These are phyloP conservation scores for Diaporthe caulivora DNA, from an alignment of 2,329 filamentous ascomycete genomes.

Conservation along the genomic window DNA sequence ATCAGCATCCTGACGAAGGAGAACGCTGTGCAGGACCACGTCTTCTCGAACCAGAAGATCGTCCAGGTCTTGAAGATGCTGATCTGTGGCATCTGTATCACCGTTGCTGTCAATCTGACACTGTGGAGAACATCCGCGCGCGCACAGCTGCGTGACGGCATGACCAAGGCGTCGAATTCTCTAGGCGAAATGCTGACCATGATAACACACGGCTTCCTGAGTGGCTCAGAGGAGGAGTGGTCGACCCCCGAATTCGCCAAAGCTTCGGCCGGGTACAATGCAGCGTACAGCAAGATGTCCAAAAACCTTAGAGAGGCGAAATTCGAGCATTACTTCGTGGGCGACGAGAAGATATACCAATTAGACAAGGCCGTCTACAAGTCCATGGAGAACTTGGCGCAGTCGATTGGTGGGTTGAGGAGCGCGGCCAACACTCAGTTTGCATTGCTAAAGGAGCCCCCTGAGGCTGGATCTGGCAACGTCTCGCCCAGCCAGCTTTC, in stretches of 20 bases:
- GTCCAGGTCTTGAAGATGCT: conserved; percentile 87
- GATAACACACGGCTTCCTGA: conserved; percentile 86
- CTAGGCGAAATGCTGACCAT: conserved; percentile 85
- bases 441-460: conserved; percentile 78
- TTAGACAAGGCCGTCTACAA: conserved; percentile 85
- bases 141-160: conserved; percentile 77
- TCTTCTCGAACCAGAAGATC: conserved; percentile 85
- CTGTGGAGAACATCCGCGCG: conserved; percentile 85
- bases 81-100: conserved; percentile 79
- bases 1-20: conserved; percentile 94
- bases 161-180: conserved; percentile 79
- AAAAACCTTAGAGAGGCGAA: conserved; percentile 88
- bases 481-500: conserved; percentile 50
- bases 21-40: conserved; percentile 84
- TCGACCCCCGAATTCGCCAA: conserved; percentile 73
- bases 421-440: conserved; percentile 94
- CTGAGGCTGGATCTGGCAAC: conserved; percentile 47
- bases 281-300: conserved; percentile 77
- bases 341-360: conserved; percentile 82
- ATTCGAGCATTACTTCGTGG: conserved; percentile 86
- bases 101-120: conserved; percentile 80
- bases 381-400: conserved; percentile 85
- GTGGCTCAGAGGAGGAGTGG: conserved; percentile 83
- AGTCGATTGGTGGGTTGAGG: conserved; percentile 89
- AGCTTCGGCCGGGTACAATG: conserved; percentile 73